Conservation (phyloP, 257 asterid genomes). For the Cynanchum wilfordii region DNA sequence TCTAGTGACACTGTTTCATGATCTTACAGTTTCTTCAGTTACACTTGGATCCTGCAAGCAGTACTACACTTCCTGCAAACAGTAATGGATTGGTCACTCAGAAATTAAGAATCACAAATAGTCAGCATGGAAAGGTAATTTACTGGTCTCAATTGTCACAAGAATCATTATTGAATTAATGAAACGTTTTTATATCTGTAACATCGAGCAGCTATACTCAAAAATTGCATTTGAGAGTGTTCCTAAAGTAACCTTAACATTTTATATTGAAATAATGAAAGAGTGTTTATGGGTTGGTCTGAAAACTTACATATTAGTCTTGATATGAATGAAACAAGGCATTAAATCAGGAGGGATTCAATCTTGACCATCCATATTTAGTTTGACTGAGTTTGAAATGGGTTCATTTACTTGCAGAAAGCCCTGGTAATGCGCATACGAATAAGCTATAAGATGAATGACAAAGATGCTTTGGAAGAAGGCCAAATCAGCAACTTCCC, state of each 20-base stretch:
- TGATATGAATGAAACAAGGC: not conserved
- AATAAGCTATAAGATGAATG: conserved; percentile 64
- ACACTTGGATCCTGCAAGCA: conserved; percentile 94
- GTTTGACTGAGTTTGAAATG: conserved; percentile 14
- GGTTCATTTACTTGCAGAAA: conserved; percentile 49
- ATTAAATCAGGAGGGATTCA: not conserved
- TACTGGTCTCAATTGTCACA: not conserved
- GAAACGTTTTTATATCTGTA: not conserved
- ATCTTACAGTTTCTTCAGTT: conserved; percentile 82
- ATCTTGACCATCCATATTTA: not conserved
- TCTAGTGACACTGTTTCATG: conserved; percentile 11
- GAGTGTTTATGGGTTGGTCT: not conserved
- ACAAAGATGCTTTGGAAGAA: conserved; percentile 79
- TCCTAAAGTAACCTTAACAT: not conserved
- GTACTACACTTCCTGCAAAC: conserved; percentile 65
- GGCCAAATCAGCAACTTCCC: conserved; percentile 93
- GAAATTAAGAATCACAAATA: conserved; percentile 69
- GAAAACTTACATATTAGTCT: not conserved
- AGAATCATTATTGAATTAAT: not conserved
- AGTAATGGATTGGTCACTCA: conserved; percentile 69
- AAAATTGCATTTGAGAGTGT: not conserved
- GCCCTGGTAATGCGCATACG: conserved; percentile 84
- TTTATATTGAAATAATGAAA: not conserved
- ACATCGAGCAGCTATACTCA: not conserved
- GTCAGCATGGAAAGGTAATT: conserved; percentile 89